A percentile compares a stretch with the other conserved stretches of the same genome.
Evolutionary conservation across 192 early-diverging fungal species (phyloP).

Genomic region (Entophlyctis luteolus): DNA sequence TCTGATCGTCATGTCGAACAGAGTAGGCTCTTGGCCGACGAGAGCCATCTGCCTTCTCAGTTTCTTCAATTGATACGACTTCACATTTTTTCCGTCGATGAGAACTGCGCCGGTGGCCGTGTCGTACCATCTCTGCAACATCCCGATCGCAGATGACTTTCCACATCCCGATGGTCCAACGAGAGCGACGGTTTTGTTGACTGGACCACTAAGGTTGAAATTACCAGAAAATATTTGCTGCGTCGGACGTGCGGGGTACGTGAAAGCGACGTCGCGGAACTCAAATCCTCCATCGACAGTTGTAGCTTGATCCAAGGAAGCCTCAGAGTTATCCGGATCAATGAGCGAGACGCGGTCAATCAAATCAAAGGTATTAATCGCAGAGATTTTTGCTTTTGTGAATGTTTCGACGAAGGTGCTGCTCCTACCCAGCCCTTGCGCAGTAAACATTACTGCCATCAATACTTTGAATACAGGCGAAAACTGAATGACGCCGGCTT

Average conservation of each 20-base stretch:
- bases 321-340: conserved; percentile 49
- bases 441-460: conserved; percentile 47
- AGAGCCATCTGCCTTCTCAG: conserved; percentile 66
- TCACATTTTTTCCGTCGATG: conserved; percentile 61
- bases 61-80: conserved; percentile 60
- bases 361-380: conserved; percentile 37
- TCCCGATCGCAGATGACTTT: conserved; percentile 57
- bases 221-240: conserved; percentile 46
- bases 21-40: conserved; percentile 47
- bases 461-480: conserved; percentile 40
- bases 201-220: conserved; percentile 53
- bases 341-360: conserved; percentile 43
- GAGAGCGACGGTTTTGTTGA: conserved; percentile 62
- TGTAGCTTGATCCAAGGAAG: conserved; percentile 24
- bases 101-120: conserved; percentile 48
- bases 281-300: conserved; percentile 38
- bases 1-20: conserved; percentile 44
- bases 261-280: conserved; percentile 43
- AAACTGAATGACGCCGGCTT: conserved; percentile 35
- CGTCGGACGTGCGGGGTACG: conserved; percentile 61
- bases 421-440: conserved; percentile 41
- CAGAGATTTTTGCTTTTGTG: conserved; percentile 45
- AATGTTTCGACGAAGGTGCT: conserved; percentile 46
- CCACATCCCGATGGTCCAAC: conserved; percentile 77
- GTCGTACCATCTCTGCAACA: conserved; percentile 72